Percentiles rank a stretch among this genome's conserved stretches.
phyloP scores from a whole-genome alignment of 2,329 filamentous ascomycete species.

The Zalaria sp. region DNA sequence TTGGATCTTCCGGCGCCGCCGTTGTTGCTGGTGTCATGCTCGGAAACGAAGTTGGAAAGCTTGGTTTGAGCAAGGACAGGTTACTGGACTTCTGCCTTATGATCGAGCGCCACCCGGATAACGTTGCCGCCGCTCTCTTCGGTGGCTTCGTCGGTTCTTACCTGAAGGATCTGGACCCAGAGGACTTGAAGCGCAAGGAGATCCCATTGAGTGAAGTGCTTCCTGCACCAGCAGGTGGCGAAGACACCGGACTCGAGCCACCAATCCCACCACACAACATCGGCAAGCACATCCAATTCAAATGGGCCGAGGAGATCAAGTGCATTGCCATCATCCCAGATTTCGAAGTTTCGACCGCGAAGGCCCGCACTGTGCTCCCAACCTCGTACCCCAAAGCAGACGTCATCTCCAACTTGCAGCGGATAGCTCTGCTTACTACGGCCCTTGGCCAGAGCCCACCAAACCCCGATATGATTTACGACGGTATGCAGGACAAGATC shows the following conservation, averaged over 20 bases:
- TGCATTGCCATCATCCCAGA: conserved; percentile 91
- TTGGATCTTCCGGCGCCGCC: conserved; percentile 91
- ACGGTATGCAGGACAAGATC: conserved; percentile 97
- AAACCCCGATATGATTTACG: conserved; percentile 84
- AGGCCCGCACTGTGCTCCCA: conserved; percentile 75
- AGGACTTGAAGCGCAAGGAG: conserved; percentile 80
- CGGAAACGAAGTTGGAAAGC: conserved; percentile 72
- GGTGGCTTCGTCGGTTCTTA: conserved; percentile 96
- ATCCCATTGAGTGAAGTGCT: conserved; percentile 91
- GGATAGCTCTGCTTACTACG: conserved; percentile 79
- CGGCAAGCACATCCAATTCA: conserved; percentile 91
- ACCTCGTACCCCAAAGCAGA: conserved; percentile 65
- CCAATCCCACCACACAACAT: conserved; percentile 85
- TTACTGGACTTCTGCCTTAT: conserved; percentile 94
- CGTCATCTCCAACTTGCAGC: conserved; percentile 90
- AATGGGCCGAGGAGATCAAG: conserved; percentile 90
- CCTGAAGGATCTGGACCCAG: conserved; percentile 77
- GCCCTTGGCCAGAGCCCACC: conserved; percentile 82
- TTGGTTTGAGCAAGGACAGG: conserved; percentile 63
- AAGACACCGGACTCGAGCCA: conserved; percentile 76
- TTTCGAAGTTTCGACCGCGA: conserved; percentile 90
- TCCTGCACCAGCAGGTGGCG: conserved; percentile 74
- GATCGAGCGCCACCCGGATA: conserved; percentile 88
- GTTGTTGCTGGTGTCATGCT: conserved; percentile 92
- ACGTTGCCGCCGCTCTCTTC: conserved; percentile 87